Conservation (phyloP, 164 flowering plant species). For the Berberis vulgaris region DNA sequence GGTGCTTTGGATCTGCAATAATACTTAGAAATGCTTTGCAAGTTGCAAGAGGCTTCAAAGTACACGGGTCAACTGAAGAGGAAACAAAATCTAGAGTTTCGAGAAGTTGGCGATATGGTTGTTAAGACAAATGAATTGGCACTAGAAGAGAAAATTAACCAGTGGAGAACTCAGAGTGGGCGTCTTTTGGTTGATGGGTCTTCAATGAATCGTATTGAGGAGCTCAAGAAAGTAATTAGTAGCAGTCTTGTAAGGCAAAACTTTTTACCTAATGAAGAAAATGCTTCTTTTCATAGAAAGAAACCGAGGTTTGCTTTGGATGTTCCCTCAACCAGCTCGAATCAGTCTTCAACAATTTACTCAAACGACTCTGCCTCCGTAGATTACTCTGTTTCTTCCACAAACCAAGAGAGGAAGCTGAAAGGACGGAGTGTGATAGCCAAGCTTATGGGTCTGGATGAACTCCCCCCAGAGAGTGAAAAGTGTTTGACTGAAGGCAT, state of each 20-base stretch:
- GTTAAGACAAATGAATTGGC: constrained; percentile 14
- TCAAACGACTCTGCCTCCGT: constrained; percentile 22
- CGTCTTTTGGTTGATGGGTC: constrained; percentile 35
- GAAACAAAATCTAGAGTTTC: constrained; percentile 24
- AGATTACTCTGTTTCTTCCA: constrained; percentile 23
- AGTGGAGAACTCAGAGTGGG: constrained; percentile 20
- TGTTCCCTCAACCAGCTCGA: constrained; percentile 52
- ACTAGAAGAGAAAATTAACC: constrained; percentile 11
- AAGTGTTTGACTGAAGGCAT: constrained; percentile 14
- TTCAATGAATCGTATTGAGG: constrained; percentile 34
- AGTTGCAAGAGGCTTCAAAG: constrained; percentile 60
- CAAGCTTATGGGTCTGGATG: constrained; percentile 87
- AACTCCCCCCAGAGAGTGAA: constrained; percentile 27
- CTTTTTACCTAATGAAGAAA: constrained; percentile 29
- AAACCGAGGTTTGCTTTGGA: constrained; percentile 24
- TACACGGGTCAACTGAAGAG: constrained; percentile 32
- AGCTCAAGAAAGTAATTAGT: constrained; percentile 31
- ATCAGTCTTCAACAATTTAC: constrained; percentile 29
- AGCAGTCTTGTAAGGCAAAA: constrained; percentile 44
- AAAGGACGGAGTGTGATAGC: constrained; percentile 61
- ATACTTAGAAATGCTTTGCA: constrained; percentile 58
- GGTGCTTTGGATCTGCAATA: constrained; percentile 86
- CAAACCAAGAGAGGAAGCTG: constrained; percentile 21
- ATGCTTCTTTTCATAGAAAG: constrained; percentile 10
- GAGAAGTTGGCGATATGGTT: constrained; percentile 13